phyloP scores from a whole-genome alignment of 306 rosid genomes.

The Sophora flavescens region DNA sequence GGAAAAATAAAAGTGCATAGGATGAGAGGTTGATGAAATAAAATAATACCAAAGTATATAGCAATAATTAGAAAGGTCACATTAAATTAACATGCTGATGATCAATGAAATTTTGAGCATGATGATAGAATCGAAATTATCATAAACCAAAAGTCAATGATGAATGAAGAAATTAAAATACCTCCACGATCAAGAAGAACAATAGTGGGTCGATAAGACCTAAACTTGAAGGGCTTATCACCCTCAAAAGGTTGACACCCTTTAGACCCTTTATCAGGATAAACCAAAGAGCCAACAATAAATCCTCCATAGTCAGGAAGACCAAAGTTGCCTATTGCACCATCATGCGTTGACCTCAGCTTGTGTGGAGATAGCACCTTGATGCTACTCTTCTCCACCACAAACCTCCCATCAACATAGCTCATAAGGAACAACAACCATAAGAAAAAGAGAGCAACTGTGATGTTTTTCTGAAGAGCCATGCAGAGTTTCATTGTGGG shows the following conservation, averaged over 20 bases:
- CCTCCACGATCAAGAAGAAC: slow-evolving; percentile 95
- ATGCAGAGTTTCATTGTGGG: slow-evolving; percentile 39
- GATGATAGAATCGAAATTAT: not conserved
- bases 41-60: no score
- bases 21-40: not conserved
- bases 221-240: slow-evolving; percentile 71
- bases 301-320: slow-evolving; percentile 90
- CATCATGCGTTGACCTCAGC: slow-evolving; percentile 60
- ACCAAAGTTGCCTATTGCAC: slow-evolving; percentile 91
- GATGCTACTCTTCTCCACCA: slow-evolving; percentile 86
- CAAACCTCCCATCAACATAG: slow-evolving; percentile 60
- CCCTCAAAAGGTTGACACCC: slow-evolving; percentile 78
- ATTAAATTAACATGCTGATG: slow-evolving; percentile 2
- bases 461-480: slow-evolving; percentile 45
- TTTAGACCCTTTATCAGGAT: slow-evolving; percentile 60
- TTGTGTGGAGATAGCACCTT: slow-evolving; percentile 65
- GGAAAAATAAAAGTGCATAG: not conserved
- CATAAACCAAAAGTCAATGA: slow-evolving; percentile 34
- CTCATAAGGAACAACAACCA: slow-evolving; percentile 14
- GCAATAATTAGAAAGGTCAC: not conserved
- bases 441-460: not conserved
- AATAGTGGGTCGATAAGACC: slow-evolving; percentile 56
- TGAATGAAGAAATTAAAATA: slow-evolving; percentile 22
- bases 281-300: slow-evolving; percentile 70
- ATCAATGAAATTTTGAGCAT: not conserved